Conservation (phyloP, 805 yeast genomes). For the Wickerhamiella kurtzmanii region DNA sequence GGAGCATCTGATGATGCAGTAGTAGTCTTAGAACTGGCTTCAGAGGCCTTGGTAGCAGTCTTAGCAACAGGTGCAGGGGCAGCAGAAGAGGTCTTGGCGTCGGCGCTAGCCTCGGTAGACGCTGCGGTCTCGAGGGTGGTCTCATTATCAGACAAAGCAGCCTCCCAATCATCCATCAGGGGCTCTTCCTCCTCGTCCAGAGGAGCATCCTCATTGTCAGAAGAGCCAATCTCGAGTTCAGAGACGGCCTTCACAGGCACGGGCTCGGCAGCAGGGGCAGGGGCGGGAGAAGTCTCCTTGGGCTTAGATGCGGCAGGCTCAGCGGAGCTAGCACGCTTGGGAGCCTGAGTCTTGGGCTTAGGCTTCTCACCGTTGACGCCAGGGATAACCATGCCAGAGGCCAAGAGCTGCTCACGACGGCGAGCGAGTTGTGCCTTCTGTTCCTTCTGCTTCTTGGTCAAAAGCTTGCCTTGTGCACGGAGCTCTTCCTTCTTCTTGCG, state of each 20-base stretch:
- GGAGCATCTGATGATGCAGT: slow-evolving; percentile 11
- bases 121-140: slow-evolving; percentile 8
- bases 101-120: slow-evolving; percentile 7
- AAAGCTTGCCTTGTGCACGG: slow-evolving; percentile 87
- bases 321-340: background rate
- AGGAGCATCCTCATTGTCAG: slow-evolving; percentile 16
- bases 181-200: slow-evolving; percentile 36
- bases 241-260: slow-evolving; percentile 16
- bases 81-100: slow-evolving; percentile 10
- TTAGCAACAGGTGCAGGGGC: slow-evolving; percentile 16
- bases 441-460: slow-evolving; percentile 91
- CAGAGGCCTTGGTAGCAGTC: slow-evolving; percentile 20
- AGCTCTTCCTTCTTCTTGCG: slow-evolving; percentile 76
- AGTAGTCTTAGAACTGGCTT: slow-evolving; percentile 12
- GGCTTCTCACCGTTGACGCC: slow-evolving; percentile 42
- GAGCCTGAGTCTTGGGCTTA: slow-evolving; percentile 19
- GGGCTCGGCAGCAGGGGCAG: slow-evolving; percentile 12
- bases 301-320: slow-evolving; percentile 2
- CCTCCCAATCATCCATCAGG: slow-evolving; percentile 80
- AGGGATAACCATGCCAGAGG: slow-evolving; percentile 59
- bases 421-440: slow-evolving; percentile 75
- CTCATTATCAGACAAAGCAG: slow-evolving; percentile 36
- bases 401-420: slow-evolving; percentile 74
- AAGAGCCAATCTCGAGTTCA: slow-evolving; percentile 5
- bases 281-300: slow-evolving; percentile 8